Conservation (phyloP, 106 monocot genomes). For the Phalaenopsis aphrodite region DNA sequence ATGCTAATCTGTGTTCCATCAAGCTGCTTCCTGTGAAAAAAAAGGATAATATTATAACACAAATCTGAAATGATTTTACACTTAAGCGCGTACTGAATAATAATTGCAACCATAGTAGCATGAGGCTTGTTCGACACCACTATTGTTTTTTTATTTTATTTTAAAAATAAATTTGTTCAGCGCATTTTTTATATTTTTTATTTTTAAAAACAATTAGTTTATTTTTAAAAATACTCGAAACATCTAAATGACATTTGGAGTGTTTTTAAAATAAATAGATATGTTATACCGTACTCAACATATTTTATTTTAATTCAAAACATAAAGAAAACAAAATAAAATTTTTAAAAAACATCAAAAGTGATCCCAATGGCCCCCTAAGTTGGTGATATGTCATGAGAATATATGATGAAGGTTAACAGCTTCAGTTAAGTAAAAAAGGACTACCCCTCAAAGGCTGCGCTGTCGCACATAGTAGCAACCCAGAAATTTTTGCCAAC, state of each 20-base stretch:
- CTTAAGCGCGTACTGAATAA: neutral
- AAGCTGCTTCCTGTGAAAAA: constrained; percentile 55
- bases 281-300: no score
- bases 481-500: constrained; percentile 95
- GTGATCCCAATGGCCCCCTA: neutral
- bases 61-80: neutral
- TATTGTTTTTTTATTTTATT: no score
- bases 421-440: neutral
- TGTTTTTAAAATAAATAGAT: no score
- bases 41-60: neutral
- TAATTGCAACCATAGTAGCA: neutral
- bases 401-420: neutral
- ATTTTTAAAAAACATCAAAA: no score
- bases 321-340: no score
- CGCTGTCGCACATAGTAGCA: constrained; percentile 60
- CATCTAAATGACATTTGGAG: no score
- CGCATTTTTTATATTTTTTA: no score
- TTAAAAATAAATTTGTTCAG: no score
- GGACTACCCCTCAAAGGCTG: constrained; percentile 72
- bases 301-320: no score
- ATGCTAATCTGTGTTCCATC: constrained; percentile 88
- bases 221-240: no score
- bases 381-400: neutral
- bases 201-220: no score
- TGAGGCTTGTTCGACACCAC: no score